Base-by-base conservation (phyloP, 768 basidiomycete genomes). In the Lactifluus hygrophoroides region DNA sequence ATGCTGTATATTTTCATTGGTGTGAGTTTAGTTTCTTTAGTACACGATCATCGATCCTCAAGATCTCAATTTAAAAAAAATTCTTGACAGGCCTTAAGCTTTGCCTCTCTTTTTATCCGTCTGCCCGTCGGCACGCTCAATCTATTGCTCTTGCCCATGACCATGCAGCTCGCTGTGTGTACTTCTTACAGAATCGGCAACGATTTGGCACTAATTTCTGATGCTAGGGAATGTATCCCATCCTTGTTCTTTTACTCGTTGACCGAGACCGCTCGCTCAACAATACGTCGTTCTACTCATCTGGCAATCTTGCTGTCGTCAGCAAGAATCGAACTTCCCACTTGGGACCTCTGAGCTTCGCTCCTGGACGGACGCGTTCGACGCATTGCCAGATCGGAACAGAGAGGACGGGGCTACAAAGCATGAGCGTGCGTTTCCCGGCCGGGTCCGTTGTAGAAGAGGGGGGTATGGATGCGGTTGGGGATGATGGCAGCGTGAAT, bases 191-290 rank as follows among this genome's bases (percentile, higher is more conserved):
- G 6, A 27, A 11, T 45, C 11, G n/a, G 3, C 30, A 27, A 10
- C 5, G 27, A 37, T n/a, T 14, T 9, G 11, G 30, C 14, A 8
- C 23, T 56, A 16, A 50, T 19, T n/a, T 16, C 37, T 32, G 43
- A 8, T 6, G 23, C 3, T 37, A 57, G 49, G 40, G 56, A 32
- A 58, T 58, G 19, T 52, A 58, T 30, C 57, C 51, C 9, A 46
- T 53, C n/a, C 11, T 40, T 45, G 34, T 47, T 9, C 35, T 58
- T 17, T 4, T 57, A 19, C 27, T 57, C n/a, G 42, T 37, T 1
- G 42, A n/a, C n/a, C n/a, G n/a, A n/a, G n/a, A 19, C 10, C 38
- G 7, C 30, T 43, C 55, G 2, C 13, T 50, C 23, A 16, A 44
- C 5, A 2, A 28, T n/a, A 42, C 37, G 3, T 6, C 43, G 19